Evolutionary conservation across 2,329 filamentous ascomycete genomes (phyloP), one percentile per base, ranked within the genome.

Genomic region (Cladosporium sp.): DNA sequence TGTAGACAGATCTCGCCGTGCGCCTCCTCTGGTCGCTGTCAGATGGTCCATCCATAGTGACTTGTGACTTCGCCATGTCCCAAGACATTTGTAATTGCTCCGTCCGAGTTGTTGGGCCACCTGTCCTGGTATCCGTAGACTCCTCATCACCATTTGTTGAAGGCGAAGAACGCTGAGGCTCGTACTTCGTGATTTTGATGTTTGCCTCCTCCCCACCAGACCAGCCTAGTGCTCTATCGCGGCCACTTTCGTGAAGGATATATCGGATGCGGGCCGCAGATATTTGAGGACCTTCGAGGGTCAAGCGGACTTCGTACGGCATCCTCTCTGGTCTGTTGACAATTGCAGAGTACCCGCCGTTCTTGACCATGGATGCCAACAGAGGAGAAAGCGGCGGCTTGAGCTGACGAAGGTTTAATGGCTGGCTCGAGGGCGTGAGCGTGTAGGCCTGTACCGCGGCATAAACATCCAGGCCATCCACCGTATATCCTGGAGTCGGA

Each of bases 381-480:
- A 66, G 54, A 6, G 70, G 70, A 2, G 65, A 61, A 43, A 74
- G 73, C 5, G 75, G 75, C 9, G 67, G 66, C 6, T 65, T 64
- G 7, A 78, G 60, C 47, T 72, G 63, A 5, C 68, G 67, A 12
- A 78, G 67, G 5, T 75, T 67, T 5, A 73, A 59, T 11, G 65
- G 45, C 57, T 69, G 62, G 65, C 75, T 73, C 8, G 78, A 73
- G 5, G 81, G 78, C 22, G 78, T 71, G 36, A 86, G 74, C 4
- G 81, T 77, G 71, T 83, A 86, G 14, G 74, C 70, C 20, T 74
- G 68, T 1, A 77, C 70, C 1, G 74, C 67, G 11, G 70, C 66
- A 52, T 76, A 65, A 3, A 78, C 63, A 64, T 83, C 79, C 59
- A 82, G 75, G 45, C 78, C 79, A 28, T 78, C 71, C 40, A 78